phyloP scores from a whole-genome alignment of 257 asterid species.

The Leptodermis oblonga region DNA sequence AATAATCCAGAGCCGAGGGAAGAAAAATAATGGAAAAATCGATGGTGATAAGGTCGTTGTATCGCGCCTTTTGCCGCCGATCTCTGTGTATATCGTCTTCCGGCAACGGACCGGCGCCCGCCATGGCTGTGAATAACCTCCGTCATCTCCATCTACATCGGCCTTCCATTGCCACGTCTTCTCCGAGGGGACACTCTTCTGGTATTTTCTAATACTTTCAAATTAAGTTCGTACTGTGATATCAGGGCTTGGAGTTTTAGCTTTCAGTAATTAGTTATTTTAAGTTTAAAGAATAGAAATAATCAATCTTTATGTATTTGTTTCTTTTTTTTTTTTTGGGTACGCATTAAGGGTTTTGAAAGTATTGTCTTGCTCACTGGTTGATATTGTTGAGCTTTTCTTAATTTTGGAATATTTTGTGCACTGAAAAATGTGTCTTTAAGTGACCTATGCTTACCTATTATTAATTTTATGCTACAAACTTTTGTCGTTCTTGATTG shows the following conservation, averaged over 20 bases:
- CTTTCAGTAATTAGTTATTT: not conserved
- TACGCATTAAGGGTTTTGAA: not conserved
- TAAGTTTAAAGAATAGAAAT: not conserved
- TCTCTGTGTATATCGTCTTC: slow-evolving; percentile 40
- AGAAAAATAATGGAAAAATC: slow-evolving; percentile 42
- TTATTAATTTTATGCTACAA: slow-evolving; percentile 1
- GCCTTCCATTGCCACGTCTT: slow-evolving; percentile 40
- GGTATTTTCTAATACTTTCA: slow-evolving; percentile 24
- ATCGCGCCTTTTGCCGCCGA: slow-evolving; percentile 63
- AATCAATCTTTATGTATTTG: not conserved
- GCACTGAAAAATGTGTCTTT: not conserved
- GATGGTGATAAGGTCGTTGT: slow-evolving; percentile 61
- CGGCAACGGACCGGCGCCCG: slow-evolving; percentile 23
- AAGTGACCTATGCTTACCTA: too few species aligned
- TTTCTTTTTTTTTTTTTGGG: too few species aligned
- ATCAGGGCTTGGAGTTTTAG: not conserved
- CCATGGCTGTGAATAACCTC: slow-evolving; percentile 46
- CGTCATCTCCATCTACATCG: slow-evolving; percentile 57
- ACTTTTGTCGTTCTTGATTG: slow-evolving; percentile 6
- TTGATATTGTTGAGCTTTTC: not conserved
- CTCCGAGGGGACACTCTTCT: slow-evolving; percentile 23
- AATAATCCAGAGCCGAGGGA: not conserved
- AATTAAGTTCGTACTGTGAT: too few species aligned
- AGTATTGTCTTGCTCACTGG: not conserved
- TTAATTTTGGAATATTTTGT: not conserved